Evolutionary conservation across 805 yeast species (phyloP).

Genomic region (Clavispora asparagi): DNA sequence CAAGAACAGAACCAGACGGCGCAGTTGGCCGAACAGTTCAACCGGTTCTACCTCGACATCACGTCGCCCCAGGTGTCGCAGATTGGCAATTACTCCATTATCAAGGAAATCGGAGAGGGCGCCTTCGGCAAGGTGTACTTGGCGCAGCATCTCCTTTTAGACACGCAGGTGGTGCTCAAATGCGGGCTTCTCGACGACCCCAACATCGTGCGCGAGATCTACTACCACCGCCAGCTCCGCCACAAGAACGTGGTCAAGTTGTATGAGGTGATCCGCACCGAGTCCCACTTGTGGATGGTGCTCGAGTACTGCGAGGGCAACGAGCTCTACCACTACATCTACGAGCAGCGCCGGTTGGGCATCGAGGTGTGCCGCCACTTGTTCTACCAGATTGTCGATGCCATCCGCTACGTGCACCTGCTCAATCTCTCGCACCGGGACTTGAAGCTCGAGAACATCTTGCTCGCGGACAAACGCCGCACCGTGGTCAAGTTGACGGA

Average conservation of each 20-base stretch:
- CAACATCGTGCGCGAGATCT: conserved; percentile 83
- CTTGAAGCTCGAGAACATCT: conserved; percentile 73
- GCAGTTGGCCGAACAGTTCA: conserved; percentile 59
- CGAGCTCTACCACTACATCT: conserved; percentile 65
- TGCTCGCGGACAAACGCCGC: conserved; percentile 48
- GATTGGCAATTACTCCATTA: conserved; percentile 76
- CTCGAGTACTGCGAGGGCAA: conserved; percentile 85
- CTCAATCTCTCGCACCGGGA: conserved; percentile 81
- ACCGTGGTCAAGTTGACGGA: conserved; percentile 75
- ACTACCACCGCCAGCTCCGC: conserved; percentile 76
- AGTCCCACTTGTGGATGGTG: conserved; percentile 76
- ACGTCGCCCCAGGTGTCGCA: conserved; percentile 48
- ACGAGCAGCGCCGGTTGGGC: conserved; percentile 47
- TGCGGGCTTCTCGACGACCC: conserved; percentile 75
- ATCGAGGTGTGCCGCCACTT: conserved; percentile 45
- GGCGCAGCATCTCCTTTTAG: conserved; percentile 72
- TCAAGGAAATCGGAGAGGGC: conserved; percentile 82
- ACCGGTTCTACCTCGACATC: conserved; percentile 44
- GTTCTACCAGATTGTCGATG: conserved; percentile 63
- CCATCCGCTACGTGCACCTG: conserved; percentile 69
- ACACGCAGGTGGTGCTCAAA: conserved; percentile 73
- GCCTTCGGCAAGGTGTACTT: conserved; percentile 88
- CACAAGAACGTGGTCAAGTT: conserved; percentile 81
- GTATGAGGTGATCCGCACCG: conserved; percentile 82
- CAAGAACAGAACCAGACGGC: conserved; percentile 41